Evolutionary conservation across 805 yeast genomes (phyloP).

Genomic region (Wickerhamomyces pijperi): DNA sequence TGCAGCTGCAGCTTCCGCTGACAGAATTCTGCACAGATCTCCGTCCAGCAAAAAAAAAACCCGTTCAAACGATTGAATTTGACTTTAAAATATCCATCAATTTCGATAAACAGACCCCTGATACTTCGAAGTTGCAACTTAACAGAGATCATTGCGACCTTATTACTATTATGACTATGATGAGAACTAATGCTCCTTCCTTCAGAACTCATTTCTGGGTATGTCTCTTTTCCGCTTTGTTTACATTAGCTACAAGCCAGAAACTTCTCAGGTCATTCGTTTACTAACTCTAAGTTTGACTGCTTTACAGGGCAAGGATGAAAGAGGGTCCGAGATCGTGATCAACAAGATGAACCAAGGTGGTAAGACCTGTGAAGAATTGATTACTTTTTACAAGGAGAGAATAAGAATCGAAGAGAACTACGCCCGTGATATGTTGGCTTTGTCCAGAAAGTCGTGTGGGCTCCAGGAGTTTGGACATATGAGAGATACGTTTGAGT

Average conservation of each 20-base stretch:
- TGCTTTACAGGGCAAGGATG: slow-evolving; percentile 40
- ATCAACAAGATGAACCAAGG: slow-evolving; percentile 49
- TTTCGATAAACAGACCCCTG: too few species aligned
- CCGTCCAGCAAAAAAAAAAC: too few species aligned
- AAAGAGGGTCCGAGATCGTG: slow-evolving; percentile 45
- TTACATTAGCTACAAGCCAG: neutral
- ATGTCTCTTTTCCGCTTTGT: neutral
- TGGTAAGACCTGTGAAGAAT: slow-evolving; percentile 42
- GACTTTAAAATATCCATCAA: too few species aligned
- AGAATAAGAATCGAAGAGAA: slow-evolving; percentile 62
- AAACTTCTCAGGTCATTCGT: too few species aligned
- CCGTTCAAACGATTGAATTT: too few species aligned
- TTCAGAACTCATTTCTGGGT: neutral
- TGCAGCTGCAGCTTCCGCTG: too few species aligned
- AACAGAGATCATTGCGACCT: too few species aligned
- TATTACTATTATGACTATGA: too few species aligned
- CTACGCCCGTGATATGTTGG: slow-evolving; percentile 43
- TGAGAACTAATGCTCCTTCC: neutral
- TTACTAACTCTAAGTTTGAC: slow-evolving; percentile 1
- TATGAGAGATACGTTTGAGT: slow-evolving; percentile 46
- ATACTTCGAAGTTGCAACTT: too few species aligned
- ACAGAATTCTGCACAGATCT: too few species aligned
- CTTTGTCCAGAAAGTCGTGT: slow-evolving; percentile 36
- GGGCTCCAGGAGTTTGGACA: slow-evolving; percentile 55
- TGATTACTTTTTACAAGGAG: slow-evolving; percentile 40